These are phyloP conservation scores for Cercophora samala DNA, from an alignment of 495 filamentous ascomycete genomes.

Conservation along the genomic window DNA sequence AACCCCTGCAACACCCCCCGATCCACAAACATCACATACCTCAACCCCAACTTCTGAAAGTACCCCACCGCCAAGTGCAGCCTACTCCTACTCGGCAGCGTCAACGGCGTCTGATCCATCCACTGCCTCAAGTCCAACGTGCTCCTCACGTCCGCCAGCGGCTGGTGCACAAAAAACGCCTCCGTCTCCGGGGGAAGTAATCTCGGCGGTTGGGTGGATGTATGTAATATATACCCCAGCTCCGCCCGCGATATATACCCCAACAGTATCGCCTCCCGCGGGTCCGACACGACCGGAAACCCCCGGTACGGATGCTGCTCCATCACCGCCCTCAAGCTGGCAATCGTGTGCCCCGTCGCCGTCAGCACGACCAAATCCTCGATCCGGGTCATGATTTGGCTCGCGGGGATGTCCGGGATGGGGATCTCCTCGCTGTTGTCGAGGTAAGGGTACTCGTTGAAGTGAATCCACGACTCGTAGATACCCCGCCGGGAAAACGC, in stretches of 20 bases:
- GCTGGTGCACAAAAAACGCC: slow-evolving; percentile 78
- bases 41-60: slow-evolving; percentile 88
- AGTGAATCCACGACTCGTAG: slow-evolving; percentile 96
- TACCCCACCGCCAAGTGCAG: slow-evolving; percentile 81
- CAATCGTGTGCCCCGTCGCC: slow-evolving; percentile 82
- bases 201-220: slow-evolving; percentile 51
- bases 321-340: slow-evolving; percentile 65
- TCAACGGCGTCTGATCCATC: slow-evolving; percentile 98
- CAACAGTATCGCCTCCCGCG: slow-evolving; percentile 68
- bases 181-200: slow-evolving; percentile 67
- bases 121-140: slow-evolving; percentile 87
- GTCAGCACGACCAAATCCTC: slow-evolving; percentile 88
- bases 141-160: slow-evolving; percentile 70
- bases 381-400: slow-evolving; percentile 84
- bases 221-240: slow-evolving; percentile 72
- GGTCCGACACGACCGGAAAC: slow-evolving; percentile 84
- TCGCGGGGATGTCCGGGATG: slow-evolving; percentile 76
- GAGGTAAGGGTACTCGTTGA: slow-evolving; percentile 94
- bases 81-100: slow-evolving; percentile 67
- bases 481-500: slow-evolving; percentile 92
- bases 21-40: slow-evolving; percentile 85
- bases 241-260: slow-evolving; percentile 95
- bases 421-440: slow-evolving; percentile 86
- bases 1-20: slow-evolving; percentile 78
- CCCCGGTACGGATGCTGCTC: slow-evolving; percentile 75